phyloP scores from a whole-genome alignment of 1,139 yeast genomes.

The Saccharomyces hybrid region DNA sequence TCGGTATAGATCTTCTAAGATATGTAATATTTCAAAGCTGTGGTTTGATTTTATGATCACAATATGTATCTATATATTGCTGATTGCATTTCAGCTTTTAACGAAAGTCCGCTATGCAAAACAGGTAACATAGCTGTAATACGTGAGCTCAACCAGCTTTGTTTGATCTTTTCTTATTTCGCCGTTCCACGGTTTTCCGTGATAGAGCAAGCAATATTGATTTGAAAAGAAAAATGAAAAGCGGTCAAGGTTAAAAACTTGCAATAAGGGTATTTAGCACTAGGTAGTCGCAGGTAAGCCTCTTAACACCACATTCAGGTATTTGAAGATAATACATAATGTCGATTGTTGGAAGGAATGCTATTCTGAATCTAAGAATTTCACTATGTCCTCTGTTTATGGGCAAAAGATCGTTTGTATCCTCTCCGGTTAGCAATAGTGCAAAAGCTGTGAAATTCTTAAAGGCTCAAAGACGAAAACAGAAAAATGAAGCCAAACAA shows the following conservation, averaged over 20 bases:
- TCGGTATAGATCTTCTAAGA: conserved; percentile 37
- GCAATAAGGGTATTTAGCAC: background rate
- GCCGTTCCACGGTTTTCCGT: background rate
- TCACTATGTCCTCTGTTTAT: background rate
- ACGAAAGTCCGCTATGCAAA: background rate
- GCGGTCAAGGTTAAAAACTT: background rate
- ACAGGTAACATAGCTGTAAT: background rate
- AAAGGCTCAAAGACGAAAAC: conserved; percentile 33
- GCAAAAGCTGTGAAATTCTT: conserved; percentile 27
- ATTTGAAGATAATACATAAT: background rate
- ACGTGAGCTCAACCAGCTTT: background rate
- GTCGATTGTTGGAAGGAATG: background rate
- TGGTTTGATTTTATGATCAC: conserved; percentile 25
- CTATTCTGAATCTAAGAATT: background rate
- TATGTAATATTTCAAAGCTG: conserved; percentile 36
- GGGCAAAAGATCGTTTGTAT: background rate
- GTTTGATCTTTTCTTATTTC: background rate
- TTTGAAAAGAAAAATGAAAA: background rate
- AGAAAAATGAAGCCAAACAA: conserved; percentile 34
- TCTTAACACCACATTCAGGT: background rate
- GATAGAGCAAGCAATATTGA: background rate
- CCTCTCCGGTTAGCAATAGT: conserved; percentile 12
- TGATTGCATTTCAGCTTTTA: background rate
- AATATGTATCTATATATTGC: background rate
- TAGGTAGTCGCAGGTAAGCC: background rate